Base-by-base conservation (phyloP, 2,329 filamentous ascomycete genomes). In the Beauveria sp. region DNA sequence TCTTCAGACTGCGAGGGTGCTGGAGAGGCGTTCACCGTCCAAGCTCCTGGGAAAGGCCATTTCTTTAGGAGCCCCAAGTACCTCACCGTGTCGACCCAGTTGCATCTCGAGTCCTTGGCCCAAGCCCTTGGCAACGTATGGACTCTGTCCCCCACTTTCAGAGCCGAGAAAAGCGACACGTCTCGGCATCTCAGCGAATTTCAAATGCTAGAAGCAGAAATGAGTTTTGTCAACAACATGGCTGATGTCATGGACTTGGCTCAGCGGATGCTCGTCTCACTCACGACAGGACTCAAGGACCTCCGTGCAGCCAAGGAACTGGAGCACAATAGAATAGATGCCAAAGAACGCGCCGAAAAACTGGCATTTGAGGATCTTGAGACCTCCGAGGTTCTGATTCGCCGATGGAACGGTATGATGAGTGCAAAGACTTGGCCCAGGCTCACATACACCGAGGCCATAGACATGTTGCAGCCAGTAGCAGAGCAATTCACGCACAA, bases 1-100 rank as follows among this genome's bases (percentile, higher is more conserved):
- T 97, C 93, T 0, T 96, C 93, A 0, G 95, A 99, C 70, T 99
- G 95, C 70, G 95, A 99, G 77, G 95, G 95, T 4, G 95, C 93
- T 2, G 95, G 95, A 0, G 93, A 98, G 72, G 93, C 96, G 20
- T 99, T 99, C 70, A 85, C 86, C 10, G 78, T 98, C 43, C 72
- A 79, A 22, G 79, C 84, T 14, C 74, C 68, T n/a, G 70, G 67
- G 1, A 61, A 66, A 8, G 64, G 63, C 16, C 72, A 76, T 58
- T 98, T 96, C 77, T 99, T 98, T 74, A 85, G 86, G 34, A 80
- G 86, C 22, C 85, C 88, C n/a, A 97, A 97, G 74, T 98, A 97
- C 72, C 83, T 98, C 40, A 98, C 93, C 1, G 95, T 99, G 18
- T 99, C 95, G 24, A 88, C 90, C 47, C 95, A 99, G 75, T 81